phyloP scores from a whole-genome alignment of 73 alveolate species.

The Vitrella brassicaformis region DNA sequence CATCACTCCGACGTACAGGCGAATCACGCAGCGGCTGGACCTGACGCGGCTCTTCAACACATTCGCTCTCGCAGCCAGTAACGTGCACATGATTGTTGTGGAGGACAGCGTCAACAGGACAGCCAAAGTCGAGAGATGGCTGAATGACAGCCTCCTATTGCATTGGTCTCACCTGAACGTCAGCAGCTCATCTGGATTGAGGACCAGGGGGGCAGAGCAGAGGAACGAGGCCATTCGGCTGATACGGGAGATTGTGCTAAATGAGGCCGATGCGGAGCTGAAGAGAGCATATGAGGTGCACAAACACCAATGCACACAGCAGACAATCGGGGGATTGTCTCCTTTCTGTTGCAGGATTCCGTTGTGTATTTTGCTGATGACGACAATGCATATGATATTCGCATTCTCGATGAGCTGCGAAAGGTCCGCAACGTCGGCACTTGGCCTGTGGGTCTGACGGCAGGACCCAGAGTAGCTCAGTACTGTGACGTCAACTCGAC shows the following conservation, averaged over 20 bases:
- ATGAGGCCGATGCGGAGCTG: background rate
- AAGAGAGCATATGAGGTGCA: background rate
- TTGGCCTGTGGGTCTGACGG: background rate
- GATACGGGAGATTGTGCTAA: background rate
- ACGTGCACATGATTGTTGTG: background rate
- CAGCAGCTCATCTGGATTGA: no score
- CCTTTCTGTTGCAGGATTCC: background rate
- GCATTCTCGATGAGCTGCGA: background rate
- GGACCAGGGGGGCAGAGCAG: background rate
- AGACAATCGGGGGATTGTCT: background rate
- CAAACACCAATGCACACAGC: no score
- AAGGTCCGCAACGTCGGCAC: background rate
- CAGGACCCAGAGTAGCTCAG: background rate
- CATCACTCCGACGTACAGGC: background rate
- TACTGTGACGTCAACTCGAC: background rate
- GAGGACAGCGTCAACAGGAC: background rate
- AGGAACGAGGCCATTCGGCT: background rate
- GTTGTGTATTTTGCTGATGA: background rate
- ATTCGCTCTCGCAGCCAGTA: background rate
- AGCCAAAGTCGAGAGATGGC: background rate
- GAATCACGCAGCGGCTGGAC: background rate
- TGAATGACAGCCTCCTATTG: background rate
- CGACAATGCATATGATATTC: background rate
- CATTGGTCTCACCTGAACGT: background rate
- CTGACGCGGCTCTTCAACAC: background rate